Conservation (phyloP, 176 grass and related monocot genomes). For the Eremochloa ophiuroides region DNA sequence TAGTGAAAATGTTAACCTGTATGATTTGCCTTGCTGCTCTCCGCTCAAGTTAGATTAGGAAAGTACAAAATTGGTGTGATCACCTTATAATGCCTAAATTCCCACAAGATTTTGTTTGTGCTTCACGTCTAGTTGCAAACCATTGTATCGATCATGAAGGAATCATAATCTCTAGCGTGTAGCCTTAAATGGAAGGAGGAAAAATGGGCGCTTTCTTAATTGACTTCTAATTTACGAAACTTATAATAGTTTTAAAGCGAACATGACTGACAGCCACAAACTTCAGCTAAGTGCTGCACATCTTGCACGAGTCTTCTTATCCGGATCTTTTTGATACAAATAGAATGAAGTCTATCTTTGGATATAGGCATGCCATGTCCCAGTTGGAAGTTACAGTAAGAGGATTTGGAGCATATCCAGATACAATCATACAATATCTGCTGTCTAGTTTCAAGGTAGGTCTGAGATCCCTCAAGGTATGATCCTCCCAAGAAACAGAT, state of each 20-base stretch:
- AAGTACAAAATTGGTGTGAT: not conserved
- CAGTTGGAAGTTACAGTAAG: constrained; percentile 38
- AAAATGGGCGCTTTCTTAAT: not conserved
- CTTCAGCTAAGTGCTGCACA: constrained; percentile 14
- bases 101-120: not conserved
- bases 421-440: constrained; percentile 43
- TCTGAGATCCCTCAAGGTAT: constrained; percentile 27
- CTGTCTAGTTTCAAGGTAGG: constrained; percentile 44
- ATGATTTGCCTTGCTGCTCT: not conserved
- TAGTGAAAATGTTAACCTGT: not conserved
- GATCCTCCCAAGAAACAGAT: constrained; percentile 37
- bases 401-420: constrained; percentile 38
- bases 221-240: constrained; percentile 12
- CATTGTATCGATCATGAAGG: not conserved
- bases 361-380: constrained; percentile 26
- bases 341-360: constrained; percentile 49
- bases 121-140: not conserved
- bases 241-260: not conserved
- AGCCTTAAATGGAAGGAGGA: not conserved
- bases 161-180: not conserved
- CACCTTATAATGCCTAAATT: not conserved
- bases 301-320: constrained; percentile 18
- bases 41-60: not conserved
- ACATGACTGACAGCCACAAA: not conserved
- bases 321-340: constrained; percentile 37